Evolutionary conservation across 768 basidiomycete species (phyloP), one percentile per base, ranked within the genome.

Genomic region (Cystobasidium tubakii): DNA sequence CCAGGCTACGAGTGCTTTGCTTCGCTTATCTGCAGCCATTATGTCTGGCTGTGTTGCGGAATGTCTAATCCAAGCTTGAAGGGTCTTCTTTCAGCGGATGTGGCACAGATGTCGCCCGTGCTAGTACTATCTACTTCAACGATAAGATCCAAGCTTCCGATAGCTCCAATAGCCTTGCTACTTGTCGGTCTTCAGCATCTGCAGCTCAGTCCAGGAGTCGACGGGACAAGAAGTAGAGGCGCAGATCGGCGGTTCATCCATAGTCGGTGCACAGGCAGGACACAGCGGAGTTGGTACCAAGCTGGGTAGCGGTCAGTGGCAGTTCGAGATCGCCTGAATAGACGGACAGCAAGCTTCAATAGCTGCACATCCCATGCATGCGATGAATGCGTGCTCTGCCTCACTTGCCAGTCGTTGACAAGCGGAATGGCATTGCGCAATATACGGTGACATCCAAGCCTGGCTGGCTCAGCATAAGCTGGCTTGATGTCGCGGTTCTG

Each of bases 1-100:
- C 69, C 69, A 71, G 31, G 69, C 33, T 31, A 71, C 46, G 12
- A 71, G 36, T 31, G 69, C 69, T n/a, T 53, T 53, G 19, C 27
- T 17, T 39, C 63, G 63, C 63, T 19, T 65, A 7, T 65, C 12
- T 31, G 57, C 4, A 17, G 13, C 25, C 31, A 62, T 62, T 7
- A 2, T 23, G 4, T 62, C 46, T 19, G n/a, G 21, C 7, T 3
- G 46, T 17, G 21, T 50, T 4, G 21, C 3, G 46, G 46, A 21
- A 50, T 19, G 46, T 50, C 46, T 39, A 6, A 15, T 39, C 39
- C 7, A 15, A 6, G 39, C 39, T 39, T 39, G 39, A 15, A 39
- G 39, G 39, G 6, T 15, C 15, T 39, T 15, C 39, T n/a, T n/a
- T 39, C 39, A 15, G 39, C 39, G 15, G 46, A n/a, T 50, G 46